Evolutionary conservation across 805 yeast genomes (phyloP), one percentile per base, ranked within the genome.

Genomic region (Candida nemodendra): DNA sequence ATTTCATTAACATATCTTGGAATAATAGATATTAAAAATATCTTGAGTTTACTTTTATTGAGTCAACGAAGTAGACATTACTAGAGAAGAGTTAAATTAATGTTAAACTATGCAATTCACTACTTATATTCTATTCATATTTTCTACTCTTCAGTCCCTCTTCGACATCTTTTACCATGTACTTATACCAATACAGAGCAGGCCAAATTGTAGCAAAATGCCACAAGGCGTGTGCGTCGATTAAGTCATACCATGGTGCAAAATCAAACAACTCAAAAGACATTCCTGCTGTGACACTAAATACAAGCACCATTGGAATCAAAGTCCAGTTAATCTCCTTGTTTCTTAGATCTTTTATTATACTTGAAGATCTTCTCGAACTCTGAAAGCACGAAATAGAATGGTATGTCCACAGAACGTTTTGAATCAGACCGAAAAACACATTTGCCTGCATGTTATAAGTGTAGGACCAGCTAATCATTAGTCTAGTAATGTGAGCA

Each of bases 191-290:
- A 44, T 76, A 73, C 41, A 76, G 64, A 0, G 91, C 78, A 0
- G 98, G 98, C 54, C 87, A 59, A 2, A 90, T 79, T 0, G 99
- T 93, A 15, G 86, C 76, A 18, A 84, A 71, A 59, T 93, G 99
- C 99, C 99, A 93, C 27, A 91, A 54, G 0, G 96, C 79, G 62
- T 93, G 99, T 0, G 96, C 95, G 63, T 93, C 99, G 0, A 93
- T 51, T 27, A 85, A 70, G 49, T 73, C 84, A 34, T 53, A 65
- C 26, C 83, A 57, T 12, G 85, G 93, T 4, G 95, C 76, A 58
- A 93, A 93, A 62, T 91, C 99, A 61, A 89, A 84, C 25, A 91
- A 63, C 58, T 91, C 99, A 47, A 91, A 74, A n/a, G 84, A 71
- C 93, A 88, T 87, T 1, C 95, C 97, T 17, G 74, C 50, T 2